Base-by-base conservation (phyloP, 2,329 filamentous ascomycete genomes). In the Fusarium sp. region DNA sequence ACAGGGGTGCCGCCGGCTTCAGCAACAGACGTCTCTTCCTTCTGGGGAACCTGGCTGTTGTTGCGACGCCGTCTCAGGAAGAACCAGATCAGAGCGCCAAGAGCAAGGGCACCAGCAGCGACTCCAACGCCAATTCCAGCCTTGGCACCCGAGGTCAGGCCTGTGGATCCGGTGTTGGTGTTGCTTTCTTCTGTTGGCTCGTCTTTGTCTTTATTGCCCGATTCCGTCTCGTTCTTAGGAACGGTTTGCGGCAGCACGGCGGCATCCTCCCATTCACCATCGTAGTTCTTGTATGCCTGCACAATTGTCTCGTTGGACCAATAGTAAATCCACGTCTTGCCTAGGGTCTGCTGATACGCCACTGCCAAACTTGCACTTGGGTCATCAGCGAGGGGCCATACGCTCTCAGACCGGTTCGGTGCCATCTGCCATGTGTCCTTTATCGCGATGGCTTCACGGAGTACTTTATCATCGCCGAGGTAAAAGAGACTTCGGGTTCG, bases 271-370 rank as follows among this genome's bases (percentile, higher is more conserved):
- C 48, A 51, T 17, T 51, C 48, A 6, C 28, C 21, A 19, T 7
- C 12, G 10, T 9, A n/a, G 15, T 51, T 51, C 26, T 51, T 51
- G 10, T 51, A 24, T 14, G 48, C 48, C 15, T 51, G 48, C 4
- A 51, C 20, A 6, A 51, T 51, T 3, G 48, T 42, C 5, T 30
- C 19, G 20, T 51, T 51, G 17, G 48, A 51, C 36, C 36, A 51
- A 36, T 51, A 51, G 24, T 51, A 51, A 4, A 51, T 51, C 48
- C 48, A 51, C 11, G 48, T 51, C 24, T 20, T 43, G 36, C 48
- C 48, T 15, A 21, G 20, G 2, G 19, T 11, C 20, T 51, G 48
- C 12, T 42, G 15, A 8, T 51, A 51, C 3, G 48, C 24, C 17
- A 51, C 48, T 15, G 48, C 48, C 7, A 51, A 20, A 15, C 26